phyloP scores from a whole-genome alignment of 2,329 filamentous ascomycete genomes.

The Niveomyces coronatus region DNA sequence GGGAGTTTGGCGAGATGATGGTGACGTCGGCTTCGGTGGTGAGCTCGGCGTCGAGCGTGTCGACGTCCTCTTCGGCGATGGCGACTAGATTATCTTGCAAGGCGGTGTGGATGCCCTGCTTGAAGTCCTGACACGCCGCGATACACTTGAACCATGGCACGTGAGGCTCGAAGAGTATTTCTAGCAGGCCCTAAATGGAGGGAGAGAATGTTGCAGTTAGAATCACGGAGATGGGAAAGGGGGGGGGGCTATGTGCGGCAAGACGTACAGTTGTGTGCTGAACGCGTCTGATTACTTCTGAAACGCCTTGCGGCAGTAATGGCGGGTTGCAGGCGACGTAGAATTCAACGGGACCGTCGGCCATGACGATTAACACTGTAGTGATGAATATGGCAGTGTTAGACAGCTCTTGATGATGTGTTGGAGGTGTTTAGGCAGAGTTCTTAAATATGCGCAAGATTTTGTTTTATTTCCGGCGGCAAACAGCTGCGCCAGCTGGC shows the following conservation, averaged over 20 bases:
- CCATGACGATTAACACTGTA: background rate
- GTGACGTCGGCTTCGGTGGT: background rate
- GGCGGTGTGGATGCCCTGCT: background rate
- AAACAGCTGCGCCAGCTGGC: too few relatives aligned
- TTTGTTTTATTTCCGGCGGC: too few relatives aligned
- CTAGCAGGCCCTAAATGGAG: background rate
- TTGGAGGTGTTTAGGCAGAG: background rate
- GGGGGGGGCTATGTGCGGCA: too few relatives aligned
- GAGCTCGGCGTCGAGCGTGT: background rate
- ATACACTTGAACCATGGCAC: constrained; percentile 6
- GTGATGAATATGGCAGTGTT: too few relatives aligned
- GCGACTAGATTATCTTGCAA: constrained; percentile 4
- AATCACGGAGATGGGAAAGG: background rate
- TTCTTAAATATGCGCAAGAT: too few relatives aligned
- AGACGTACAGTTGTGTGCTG: background rate
- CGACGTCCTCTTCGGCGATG: constrained; percentile 7
- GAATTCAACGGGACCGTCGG: background rate
- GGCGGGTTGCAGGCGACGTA: constrained; percentile 7
- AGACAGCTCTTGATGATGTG: too few relatives aligned
- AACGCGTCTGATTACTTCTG: constrained; percentile 5
- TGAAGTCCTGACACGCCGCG: background rate
- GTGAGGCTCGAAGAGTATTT: constrained; percentile 6
- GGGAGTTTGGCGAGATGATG: background rate
- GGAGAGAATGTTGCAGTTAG: background rate
- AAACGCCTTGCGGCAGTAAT: constrained; percentile 4